A percentile compares a stretch with the other conserved stretches of the same genome.
Evolutionary conservation across 768 basidiomycete genomes (phyloP).

Genomic region (Russula olivacea): DNA sequence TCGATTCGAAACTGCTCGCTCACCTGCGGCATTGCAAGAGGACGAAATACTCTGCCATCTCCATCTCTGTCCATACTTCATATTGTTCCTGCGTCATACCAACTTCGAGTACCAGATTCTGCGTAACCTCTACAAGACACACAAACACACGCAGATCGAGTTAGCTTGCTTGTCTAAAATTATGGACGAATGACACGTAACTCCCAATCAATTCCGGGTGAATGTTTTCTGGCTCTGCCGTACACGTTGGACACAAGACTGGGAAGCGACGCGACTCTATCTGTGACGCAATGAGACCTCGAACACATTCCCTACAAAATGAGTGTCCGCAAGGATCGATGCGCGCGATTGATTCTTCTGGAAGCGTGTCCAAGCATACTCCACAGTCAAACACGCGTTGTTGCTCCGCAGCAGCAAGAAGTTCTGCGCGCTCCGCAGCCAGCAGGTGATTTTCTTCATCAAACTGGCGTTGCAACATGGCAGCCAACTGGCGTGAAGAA

Average conservation of each 20-base stretch:
- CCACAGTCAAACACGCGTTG: slow-evolving; percentile 41
- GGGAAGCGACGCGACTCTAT: slow-evolving; percentile 51
- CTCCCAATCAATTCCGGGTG: slow-evolving; percentile 30
- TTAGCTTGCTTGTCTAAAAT: neutral
- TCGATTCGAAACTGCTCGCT: slow-evolving; percentile 6
- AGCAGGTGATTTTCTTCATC: slow-evolving; percentile 9
- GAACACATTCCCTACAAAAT: slow-evolving; percentile 52
- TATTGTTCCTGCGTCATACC: slow-evolving; percentile 42
- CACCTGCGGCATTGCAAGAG: slow-evolving; percentile 48
- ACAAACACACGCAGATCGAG: neutral
- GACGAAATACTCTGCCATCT: slow-evolving; percentile 41
- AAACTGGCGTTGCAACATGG: slow-evolving; percentile 6
- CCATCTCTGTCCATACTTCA: slow-evolving; percentile 40
- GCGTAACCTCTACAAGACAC: slow-evolving; percentile 4
- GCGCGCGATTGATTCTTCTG: slow-evolving; percentile 38
- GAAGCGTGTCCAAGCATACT: slow-evolving; percentile 49
- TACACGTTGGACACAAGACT: slow-evolving; percentile 55
- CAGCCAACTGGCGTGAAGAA: neutral
- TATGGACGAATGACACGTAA: slow-evolving; percentile 24
- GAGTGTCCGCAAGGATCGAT: slow-evolving; percentile 45
- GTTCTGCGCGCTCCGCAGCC: slow-evolving; percentile 2
- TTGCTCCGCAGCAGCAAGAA: slow-evolving; percentile 3
- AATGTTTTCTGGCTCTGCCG: slow-evolving; percentile 25
- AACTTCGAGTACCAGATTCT: slow-evolving; percentile 37
- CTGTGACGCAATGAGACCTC: slow-evolving; percentile 38